phyloP scores from a whole-genome alignment of 176 grass and related monocot species.

The Aegilops bicornis region DNA sequence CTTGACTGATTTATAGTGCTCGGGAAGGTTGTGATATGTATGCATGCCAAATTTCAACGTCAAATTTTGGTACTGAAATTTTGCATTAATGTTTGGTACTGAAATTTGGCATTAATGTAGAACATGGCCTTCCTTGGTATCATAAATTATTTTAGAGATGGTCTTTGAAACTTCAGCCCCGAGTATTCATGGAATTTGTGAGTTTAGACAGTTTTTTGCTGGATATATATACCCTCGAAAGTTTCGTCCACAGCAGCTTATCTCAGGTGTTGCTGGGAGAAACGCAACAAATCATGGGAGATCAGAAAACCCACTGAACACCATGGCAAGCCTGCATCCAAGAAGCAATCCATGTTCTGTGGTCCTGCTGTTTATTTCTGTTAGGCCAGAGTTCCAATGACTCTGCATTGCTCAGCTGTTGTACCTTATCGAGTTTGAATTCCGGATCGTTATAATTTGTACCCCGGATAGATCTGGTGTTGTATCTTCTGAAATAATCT shows the following conservation, averaged over 20 bases:
- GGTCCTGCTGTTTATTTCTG: neutral
- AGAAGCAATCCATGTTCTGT: neutral
- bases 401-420: neutral
- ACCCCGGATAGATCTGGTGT: too few species aligned
- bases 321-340: neutral
- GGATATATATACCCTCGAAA: neutral
- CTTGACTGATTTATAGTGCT: neutral
- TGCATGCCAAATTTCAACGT: neutral
- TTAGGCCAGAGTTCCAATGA: neutral
- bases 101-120: neutral
- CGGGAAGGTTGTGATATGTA: neutral
- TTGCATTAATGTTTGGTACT: neutral
- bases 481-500: neutral
- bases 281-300: neutral
- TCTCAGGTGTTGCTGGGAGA: neutral
- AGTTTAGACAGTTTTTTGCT: neutral
- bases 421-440: neutral
- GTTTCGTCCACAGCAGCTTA: neutral
- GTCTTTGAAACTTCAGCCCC: neutral
- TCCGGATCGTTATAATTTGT: too few species aligned
- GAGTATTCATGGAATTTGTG: neutral
- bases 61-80: neutral
- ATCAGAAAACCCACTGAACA: neutral
- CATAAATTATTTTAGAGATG: neutral
- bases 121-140: neutral